Evolutionary conservation across 257 asterid species (phyloP), one percentile per base, ranked within the genome.

Genomic region (Solanum pimpinellifolium): DNA sequence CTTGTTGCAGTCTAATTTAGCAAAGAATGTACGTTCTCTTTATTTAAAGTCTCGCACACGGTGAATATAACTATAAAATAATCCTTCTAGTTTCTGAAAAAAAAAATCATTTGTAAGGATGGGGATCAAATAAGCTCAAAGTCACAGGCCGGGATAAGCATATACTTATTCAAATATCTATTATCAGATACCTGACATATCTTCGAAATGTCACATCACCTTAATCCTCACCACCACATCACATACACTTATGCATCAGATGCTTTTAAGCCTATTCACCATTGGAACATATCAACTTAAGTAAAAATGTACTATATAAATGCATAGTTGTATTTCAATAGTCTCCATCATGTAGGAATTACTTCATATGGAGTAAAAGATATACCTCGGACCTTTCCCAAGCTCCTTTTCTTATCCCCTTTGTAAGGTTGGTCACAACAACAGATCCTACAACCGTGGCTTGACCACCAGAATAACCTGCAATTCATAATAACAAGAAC

Each of bases 381-480:
- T 89, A 92, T 90, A 94, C 99, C 98, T 95, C 98, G 52, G 98
- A 96, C 86, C 92, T 90, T 84, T 95, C 98, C 95, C 95, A 96
- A 83, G 94, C 97, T 89, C 96, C 95, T 92, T 85, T 90, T 87
- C 97, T 90, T 52, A 82, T 87, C 59, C 99, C 98, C 21, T 95
- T 93, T 72, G 86, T 90, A 82, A 96, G 91, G 91, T 96, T 96
- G 68, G 96, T 89, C 83, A 95, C 95, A 41, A 93, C 88, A 21
- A 96, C 92, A 14, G 98, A 96, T 88, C 99, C 98, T 89, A 94
- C 95, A 87, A 96, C 98, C 37, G 91, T 65, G 86, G 94, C 96
- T 37, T 92, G 95, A 86, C 98, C 92, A 59, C 98, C 95, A 66
- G 99, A 96, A 90, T 96, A 95, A 70, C 92, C 98, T 96, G 93